Evolutionary conservation across 1,284 basidiomycete species (phyloP), one percentile per base, ranked within the genome.

Genomic region (Neonothopanus nambi): DNA sequence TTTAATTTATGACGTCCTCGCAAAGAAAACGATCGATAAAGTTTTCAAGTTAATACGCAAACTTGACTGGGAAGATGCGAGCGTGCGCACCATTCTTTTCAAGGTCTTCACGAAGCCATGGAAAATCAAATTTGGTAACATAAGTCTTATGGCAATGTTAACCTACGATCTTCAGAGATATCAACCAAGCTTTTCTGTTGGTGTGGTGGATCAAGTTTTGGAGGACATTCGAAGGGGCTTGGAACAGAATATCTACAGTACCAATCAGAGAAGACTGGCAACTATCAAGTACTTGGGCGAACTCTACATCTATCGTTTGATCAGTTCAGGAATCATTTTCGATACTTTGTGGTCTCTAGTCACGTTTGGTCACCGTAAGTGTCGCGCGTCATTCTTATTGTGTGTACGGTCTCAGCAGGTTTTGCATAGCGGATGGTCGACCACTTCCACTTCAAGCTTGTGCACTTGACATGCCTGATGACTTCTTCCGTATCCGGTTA

Each of bases 291-390:
- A 95, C 68, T 81, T 99, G 2, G 97, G 96, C 44, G 97, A 99
- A 72, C 74, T 99, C 44, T 99, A 98, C 71, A 98, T 97, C 69
- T 98, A 97, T 67, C 84, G 96, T n/a, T 78, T 98, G 21, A 76
- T 99, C 63, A 90, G 89, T 61, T 94, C 93, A 6, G 78, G 85
- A 3, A 85, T 98, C 64, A 80, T 99, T 37, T 97, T 99, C 58
- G 95, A 99, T 65, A 91, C 88, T 0, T 74, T 99, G 1, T 99
- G 97, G 97, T 90, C 87, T 9, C 70, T 99, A 37, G 86, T 94
- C n/a, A 96, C 93, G 0, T 98, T 97, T 64, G 96, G 95, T 1
- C 95, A 98, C 75, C 85, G 93, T 96, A 60, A 74, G 93, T 81
- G 5, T 50, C n/a, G 54, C 3, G 28, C 42, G 13, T 21, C 45